Conservation (phyloP, 163 green algal species). For the Scenedesmus sp. region DNA sequence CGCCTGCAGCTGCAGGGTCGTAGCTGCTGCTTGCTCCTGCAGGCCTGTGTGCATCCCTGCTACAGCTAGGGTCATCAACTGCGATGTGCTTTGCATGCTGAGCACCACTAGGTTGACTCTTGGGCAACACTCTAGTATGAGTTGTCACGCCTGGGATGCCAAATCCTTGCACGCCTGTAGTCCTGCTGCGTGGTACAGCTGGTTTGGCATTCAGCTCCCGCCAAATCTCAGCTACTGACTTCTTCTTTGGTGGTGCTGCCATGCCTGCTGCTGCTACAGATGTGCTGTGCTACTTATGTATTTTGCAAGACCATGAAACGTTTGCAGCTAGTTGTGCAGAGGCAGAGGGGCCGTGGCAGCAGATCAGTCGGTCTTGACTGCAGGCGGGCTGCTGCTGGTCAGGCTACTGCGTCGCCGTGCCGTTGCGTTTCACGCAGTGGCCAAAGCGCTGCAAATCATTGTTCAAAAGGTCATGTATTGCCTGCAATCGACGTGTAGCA, state of each 20-base stretch:
- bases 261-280: slow-evolving; percentile 19
- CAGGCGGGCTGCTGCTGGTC: slow-evolving; percentile 3
- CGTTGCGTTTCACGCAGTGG: not conserved
- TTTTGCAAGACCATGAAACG: not conserved
- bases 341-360: not conserved
- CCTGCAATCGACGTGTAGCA: not conserved
- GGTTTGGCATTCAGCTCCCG: slow-evolving; percentile 69
- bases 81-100: not conserved
- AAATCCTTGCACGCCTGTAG: slow-evolving; percentile 51
- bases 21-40: slow-evolving; percentile 42
- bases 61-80: not conserved
- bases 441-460: not conserved
- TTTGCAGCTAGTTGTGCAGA: not conserved
- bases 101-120: not conserved
- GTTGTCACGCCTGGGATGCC: slow-evolving; percentile 62
- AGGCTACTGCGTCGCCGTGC: not conserved
- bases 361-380: slow-evolving; percentile 15
- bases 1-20: slow-evolving; percentile 54
- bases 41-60: not conserved
- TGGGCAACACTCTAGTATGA: slow-evolving; percentile 46
- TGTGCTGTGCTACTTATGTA: not conserved
- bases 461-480: not conserved
- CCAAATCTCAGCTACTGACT: slow-evolving; percentile 78
- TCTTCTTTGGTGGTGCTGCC: slow-evolving; percentile 58
- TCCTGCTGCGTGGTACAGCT: slow-evolving; percentile 9